Evolutionary conservation across 805 yeast genomes (phyloP).

Genomic region (Candida adriatica): DNA sequence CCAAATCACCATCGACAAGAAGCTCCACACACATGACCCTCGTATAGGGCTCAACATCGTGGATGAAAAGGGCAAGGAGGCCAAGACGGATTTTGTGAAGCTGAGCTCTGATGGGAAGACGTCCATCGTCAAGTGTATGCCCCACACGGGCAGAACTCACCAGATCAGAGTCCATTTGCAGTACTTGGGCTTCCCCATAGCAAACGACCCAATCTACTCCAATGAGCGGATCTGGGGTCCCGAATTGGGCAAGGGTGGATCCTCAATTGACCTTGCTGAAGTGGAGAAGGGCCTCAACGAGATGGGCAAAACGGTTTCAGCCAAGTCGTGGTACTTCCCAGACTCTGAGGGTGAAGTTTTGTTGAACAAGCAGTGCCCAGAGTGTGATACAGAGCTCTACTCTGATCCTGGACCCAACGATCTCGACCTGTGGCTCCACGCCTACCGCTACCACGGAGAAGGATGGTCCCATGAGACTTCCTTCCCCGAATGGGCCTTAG

Average conservation of each 20-base stretch:
- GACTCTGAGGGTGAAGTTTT: constrained; percentile 54
- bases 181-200: constrained; percentile 82
- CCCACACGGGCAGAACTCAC: constrained; percentile 90
- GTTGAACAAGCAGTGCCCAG: constrained; percentile 50
- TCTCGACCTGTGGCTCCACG: constrained; percentile 86
- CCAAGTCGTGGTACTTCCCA: constrained; percentile 28
- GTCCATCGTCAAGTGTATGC: constrained; percentile 77
- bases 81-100: constrained; percentile 56
- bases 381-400: constrained; percentile 65
- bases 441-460: constrained; percentile 65
- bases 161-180: constrained; percentile 93
- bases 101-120: constrained; percentile 25
- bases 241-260: constrained; percentile 51
- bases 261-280: constrained; percentile 40
- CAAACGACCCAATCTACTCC: constrained; percentile 88
- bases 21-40: constrained; percentile 67
- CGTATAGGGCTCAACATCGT: constrained; percentile 54
- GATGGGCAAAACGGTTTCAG: constrained; percentile 64
- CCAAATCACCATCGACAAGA: constrained; percentile 53
- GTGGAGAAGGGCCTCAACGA: constrained; percentile 46
- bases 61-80: constrained; percentile 45
- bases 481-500: constrained; percentile 40
- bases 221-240: constrained; percentile 78
- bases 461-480: constrained; percentile 23
- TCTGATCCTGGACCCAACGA: constrained; percentile 89